Evolutionary conservation across 179 eudicot species (phyloP).

Genomic region (Beta corolliflora): DNA sequence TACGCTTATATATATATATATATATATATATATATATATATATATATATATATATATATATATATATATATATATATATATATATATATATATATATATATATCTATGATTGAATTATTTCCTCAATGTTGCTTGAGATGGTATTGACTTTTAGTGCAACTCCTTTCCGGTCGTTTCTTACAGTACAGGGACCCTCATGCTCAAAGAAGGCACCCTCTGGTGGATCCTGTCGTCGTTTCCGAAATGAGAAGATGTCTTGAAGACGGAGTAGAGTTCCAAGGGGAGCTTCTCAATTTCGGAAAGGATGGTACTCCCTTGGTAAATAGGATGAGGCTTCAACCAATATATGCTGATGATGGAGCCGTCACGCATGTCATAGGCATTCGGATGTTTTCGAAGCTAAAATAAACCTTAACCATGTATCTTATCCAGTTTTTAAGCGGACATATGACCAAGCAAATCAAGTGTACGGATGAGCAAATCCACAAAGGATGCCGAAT

Average conservation of each 20-base stretch:
- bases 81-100: background rate
- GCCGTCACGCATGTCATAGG: conserved; percentile 76
- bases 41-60: background rate
- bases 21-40: no score
- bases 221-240: conserved; percentile 79
- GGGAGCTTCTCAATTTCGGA: conserved; percentile 85
- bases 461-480: conserved; percentile 22
- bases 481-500: conserved; percentile 37
- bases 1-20: no score
- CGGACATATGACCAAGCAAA: conserved; percentile 41
- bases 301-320: conserved; percentile 83
- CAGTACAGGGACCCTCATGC: conserved; percentile 83
- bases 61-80: background rate
- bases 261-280: conserved; percentile 78
- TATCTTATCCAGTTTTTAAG: conserved; percentile 80
- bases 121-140: background rate
- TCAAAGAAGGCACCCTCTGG: conserved; percentile 82
- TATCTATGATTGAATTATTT: background rate
- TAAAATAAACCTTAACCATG: conserved; percentile 61
- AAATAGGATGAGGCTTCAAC: conserved; percentile 70
- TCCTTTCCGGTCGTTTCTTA: conserved; percentile 71
- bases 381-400: conserved; percentile 74
- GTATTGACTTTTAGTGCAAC: background rate
- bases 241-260: conserved; percentile 81
- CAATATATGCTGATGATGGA: conserved; percentile 72